phyloP scores from a whole-genome alignment of 2,329 filamentous ascomycete genomes.

The Clonostachys sp. region DNA sequence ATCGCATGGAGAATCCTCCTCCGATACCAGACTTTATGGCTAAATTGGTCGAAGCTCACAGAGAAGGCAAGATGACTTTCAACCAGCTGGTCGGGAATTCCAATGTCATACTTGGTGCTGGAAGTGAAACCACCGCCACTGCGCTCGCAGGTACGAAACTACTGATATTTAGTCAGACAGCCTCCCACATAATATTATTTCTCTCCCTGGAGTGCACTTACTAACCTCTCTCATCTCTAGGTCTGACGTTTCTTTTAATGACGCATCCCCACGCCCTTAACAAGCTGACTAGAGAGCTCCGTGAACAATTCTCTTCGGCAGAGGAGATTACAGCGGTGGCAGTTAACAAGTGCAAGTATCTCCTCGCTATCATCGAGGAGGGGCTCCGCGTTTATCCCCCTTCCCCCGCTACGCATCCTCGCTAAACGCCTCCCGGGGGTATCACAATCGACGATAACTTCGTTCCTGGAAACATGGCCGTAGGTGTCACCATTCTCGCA shows the following conservation, averaged over 20 bases:
- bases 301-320: not conserved
- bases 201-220: too few species aligned
- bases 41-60: too few species aligned
- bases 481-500: not conserved
- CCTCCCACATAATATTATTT: too few species aligned
- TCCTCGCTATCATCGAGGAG: not conserved
- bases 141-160: conserved; percentile 11
- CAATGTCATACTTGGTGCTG: conserved; percentile 21
- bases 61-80: too few species aligned
- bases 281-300: not conserved
- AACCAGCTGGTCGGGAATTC: conserved; percentile 9
- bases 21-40: too few species aligned
- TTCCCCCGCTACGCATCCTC: not conserved
- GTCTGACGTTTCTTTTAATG: not conserved
- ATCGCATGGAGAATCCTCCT: too few species aligned
- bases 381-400: not conserved
- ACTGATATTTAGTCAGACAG: too few species aligned
- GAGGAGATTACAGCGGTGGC: not conserved
- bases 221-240: too few species aligned
- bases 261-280: not conserved
- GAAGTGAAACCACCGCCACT: conserved; percentile 21
- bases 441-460: not conserved
- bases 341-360: not conserved
- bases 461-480: not conserved
- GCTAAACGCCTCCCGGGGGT: not conserved